These are phyloP conservation scores for Teunomyces lycoperdinae DNA, from an alignment of 805 yeast genomes.

Conservation along the genomic window DNA sequence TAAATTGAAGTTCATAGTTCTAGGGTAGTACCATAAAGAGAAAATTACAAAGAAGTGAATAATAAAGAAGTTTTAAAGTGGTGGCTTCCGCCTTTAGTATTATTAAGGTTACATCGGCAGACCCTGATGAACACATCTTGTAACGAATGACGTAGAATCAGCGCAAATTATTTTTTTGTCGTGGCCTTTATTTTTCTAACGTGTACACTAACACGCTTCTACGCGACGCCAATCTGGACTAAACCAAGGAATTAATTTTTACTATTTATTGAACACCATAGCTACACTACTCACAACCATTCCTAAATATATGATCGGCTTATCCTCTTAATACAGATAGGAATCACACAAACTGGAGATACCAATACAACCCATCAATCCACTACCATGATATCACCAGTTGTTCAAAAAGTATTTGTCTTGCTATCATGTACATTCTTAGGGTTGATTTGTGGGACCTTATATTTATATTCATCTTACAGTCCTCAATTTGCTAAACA, in stretches of 20 bases:
- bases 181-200: not conserved
- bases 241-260: too few relatives aligned
- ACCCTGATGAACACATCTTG: too few relatives aligned
- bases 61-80: too few relatives aligned
- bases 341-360: not conserved
- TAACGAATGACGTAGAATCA: too few relatives aligned
- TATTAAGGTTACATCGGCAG: too few relatives aligned
- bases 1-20: too few relatives aligned
- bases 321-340: not conserved
- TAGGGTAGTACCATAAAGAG: too few relatives aligned
- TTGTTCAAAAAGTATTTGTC: conserved; percentile 18
- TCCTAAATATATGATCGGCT: not conserved
- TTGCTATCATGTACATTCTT: conserved; percentile 26
- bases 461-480: conserved; percentile 72
- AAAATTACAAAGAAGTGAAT: too few relatives aligned
- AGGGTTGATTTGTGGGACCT: conserved; percentile 68
- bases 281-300: not conserved
- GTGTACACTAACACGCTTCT: not conserved
- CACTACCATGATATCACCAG: conserved; percentile 10
- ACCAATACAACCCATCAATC: not conserved
- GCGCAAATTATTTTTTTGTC: too few relatives aligned
- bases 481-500: conserved; percentile 70
- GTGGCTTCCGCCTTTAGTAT: too few relatives aligned
- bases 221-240: not conserved
- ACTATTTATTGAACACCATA: not conserved